Evolutionary conservation across 2,329 filamentous ascomycete species (phyloP), one percentile per base, ranked within the genome.

Genomic region (Aspergillus fijiensis): DNA sequence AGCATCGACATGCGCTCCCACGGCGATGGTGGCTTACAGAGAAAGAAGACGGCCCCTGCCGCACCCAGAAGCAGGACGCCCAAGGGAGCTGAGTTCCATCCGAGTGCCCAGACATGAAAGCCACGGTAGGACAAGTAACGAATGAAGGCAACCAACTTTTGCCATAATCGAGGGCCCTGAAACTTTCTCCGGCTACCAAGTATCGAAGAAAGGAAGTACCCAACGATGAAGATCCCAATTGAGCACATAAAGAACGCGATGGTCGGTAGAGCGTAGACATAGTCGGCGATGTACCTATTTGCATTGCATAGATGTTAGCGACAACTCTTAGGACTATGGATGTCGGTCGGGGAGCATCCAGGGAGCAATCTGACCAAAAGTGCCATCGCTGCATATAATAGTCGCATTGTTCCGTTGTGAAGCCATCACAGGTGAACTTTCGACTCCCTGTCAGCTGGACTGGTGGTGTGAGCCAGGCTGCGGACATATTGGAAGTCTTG

Each of bases 21-120:
- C 7, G 33, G 7, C 10, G 33, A 35, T 29, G 21, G 21, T 10
- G 21, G 47, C 35, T 47, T 48, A 74, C 76, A 74, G 31, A 80
- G 70, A 68, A 83, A 83, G 73, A 78, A 83, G 42, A 80, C 65
- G 4, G 72, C 63, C 4, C 81, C 81, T 3, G 74, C 64, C 2
- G 66, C 60, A 0, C 77, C 73, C 2, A 84, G 65, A 2, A 79
- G 51, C 12, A 78, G 69, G 5, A 81, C 70, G 1, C 80, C 82
- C 11, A 83, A 29, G 1, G 81, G 75, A 16, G 80, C 79, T n/a
- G 52, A 47, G 16, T 29, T 55, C 52, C 52, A 55, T 16, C 23
- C 52, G 25, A 27, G n/a, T 19, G 29, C 31, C 23, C 52, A 21
- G 35, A 35, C 29, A 35, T 35, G 33, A 35, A 35, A 35, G 29